A percentile compares a stretch with the other conserved stretches of the same genome.
These are phyloP conservation scores for Echium plantagineum DNA, from an alignment of 257 asterid species.

Conservation along the genomic window DNA sequence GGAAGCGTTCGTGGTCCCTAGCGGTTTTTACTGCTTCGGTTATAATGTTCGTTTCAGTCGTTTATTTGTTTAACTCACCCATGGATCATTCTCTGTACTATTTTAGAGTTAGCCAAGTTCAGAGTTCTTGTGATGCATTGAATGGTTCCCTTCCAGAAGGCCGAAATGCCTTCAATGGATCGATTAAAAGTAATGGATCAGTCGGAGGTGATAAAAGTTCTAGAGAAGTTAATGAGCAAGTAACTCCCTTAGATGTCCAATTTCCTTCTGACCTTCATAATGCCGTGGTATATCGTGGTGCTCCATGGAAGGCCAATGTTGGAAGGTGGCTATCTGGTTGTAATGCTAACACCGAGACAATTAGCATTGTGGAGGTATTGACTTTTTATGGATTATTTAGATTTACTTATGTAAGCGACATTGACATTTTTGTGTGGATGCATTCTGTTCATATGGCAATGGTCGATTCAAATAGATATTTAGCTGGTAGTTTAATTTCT, in stretches of 20 bases:
- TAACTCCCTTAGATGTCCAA: slow-evolving; percentile 36
- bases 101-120: slow-evolving; percentile 32
- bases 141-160: slow-evolving; percentile 26
- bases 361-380: slow-evolving; percentile 61
- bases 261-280: slow-evolving; percentile 57
- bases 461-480: no score
- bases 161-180: neutral
- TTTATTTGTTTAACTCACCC: slow-evolving; percentile 66
- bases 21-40: slow-evolving; percentile 48
- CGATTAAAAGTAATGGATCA: slow-evolving; percentile 16
- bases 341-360: slow-evolving; percentile 27
- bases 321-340: slow-evolving; percentile 93
- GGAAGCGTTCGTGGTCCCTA: slow-evolving; percentile 82
- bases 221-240: slow-evolving; percentile 16
- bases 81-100: slow-evolving; percentile 47
- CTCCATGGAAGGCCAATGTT: slow-evolving; percentile 86
- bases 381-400: neutral
- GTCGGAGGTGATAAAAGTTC: slow-evolving; percentile 11
- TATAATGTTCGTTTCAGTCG: slow-evolving; percentile 50
- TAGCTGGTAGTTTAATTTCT: neutral
- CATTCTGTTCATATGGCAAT: neutral
- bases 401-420: neutral
- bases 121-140: slow-evolving; percentile 33
- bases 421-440: neutral
- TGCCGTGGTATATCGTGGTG: slow-evolving; percentile 64